Conservation (phyloP, 768 basidiomycete species). For the Lactarius hatsudake region DNA sequence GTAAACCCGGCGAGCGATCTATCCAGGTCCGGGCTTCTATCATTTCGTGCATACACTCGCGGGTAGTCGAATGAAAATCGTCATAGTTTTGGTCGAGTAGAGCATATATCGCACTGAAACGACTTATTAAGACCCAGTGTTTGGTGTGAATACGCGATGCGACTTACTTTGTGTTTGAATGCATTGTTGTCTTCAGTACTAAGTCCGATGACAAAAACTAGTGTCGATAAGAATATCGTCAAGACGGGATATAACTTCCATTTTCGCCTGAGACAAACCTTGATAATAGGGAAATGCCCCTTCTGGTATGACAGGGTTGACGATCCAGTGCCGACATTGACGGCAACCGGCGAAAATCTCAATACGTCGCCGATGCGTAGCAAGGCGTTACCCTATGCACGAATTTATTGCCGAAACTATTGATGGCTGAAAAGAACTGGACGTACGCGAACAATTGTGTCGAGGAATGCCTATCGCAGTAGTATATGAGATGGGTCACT, state of each 20-base stretch:
- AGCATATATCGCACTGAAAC: constrained; percentile 28
- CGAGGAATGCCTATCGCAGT: constrained; percentile 31
- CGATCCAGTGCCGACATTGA: constrained; percentile 17
- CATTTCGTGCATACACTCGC: constrained; percentile 30
- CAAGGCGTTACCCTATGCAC: constrained; percentile 31
- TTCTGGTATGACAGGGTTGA: constrained; percentile 34
- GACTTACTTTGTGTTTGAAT: constrained; percentile 34
- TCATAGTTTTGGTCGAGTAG: constrained; percentile 34
- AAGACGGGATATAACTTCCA: not conserved
- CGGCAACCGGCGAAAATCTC: constrained; percentile 28
- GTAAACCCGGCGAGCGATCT: constrained; percentile 26
- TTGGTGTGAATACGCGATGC: not conserved
- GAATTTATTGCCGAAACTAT: not conserved
- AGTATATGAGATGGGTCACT: not conserved
- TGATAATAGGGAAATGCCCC: constrained; percentile 35
- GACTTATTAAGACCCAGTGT: not conserved
- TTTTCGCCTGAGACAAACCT: constrained; percentile 25
- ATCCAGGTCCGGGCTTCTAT: constrained; percentile 30
- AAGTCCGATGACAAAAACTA: constrained; percentile 35
- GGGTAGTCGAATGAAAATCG: constrained; percentile 26
- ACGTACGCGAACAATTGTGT: constrained; percentile 29
- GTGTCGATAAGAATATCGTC: not conserved
- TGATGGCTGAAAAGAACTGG: not conserved
- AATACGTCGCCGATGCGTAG: constrained; percentile 36
- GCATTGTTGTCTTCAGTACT: constrained; percentile 34